These are phyloP conservation scores for Phytophthora pinifolia DNA, from an alignment of 352 stramenopile species.

Conservation along the genomic window DNA sequence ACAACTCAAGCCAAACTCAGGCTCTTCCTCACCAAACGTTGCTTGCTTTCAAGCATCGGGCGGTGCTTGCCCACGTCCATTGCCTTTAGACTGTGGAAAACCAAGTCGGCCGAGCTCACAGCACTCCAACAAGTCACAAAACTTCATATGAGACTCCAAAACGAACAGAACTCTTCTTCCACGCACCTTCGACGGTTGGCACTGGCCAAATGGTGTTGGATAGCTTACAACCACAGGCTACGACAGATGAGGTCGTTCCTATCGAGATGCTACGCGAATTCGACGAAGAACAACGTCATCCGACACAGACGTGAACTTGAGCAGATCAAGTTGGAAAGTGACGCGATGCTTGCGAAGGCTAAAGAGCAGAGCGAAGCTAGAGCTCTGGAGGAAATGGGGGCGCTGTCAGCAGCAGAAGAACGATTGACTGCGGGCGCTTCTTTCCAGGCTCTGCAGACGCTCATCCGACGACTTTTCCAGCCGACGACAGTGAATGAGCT, in stretches of 20 bases:
- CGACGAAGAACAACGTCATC: conserved; percentile 6
- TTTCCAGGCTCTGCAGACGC: conserved; percentile 40
- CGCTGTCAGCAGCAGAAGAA: conserved; percentile 24
- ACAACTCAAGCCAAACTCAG: conserved; percentile 15
- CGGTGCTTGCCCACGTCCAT: conserved; percentile 13
- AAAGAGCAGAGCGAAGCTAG: conserved; percentile 17
- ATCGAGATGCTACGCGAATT: conserved; percentile 24
- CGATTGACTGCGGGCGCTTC: conserved; percentile 24
- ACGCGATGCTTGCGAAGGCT: conserved; percentile 8
- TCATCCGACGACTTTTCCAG: conserved; percentile 47
- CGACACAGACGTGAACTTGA: conserved; percentile 15
- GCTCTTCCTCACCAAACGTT: conserved; percentile 28
- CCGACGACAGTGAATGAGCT: conserved; percentile 40
- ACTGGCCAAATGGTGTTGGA: conserved; percentile 52
- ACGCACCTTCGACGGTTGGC: conserved; percentile 20
- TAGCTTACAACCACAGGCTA: conserved; percentile 40
- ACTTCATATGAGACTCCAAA: conserved; percentile 14
- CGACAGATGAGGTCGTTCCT: conserved; percentile 40
- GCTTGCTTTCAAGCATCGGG: conserved; percentile 9
- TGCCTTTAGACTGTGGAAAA: conserved; percentile 28
- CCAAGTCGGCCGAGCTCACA: conserved; percentile 9
- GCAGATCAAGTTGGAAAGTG: conserved; percentile 16
- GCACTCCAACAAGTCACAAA: conserved; percentile 13
- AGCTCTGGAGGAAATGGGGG: conserved; percentile 15
- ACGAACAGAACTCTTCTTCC: conserved; percentile 15